Evolutionary conservation across 805 yeast genomes (phyloP).

Genomic region (Sugiyamaella mastotermitis): DNA sequence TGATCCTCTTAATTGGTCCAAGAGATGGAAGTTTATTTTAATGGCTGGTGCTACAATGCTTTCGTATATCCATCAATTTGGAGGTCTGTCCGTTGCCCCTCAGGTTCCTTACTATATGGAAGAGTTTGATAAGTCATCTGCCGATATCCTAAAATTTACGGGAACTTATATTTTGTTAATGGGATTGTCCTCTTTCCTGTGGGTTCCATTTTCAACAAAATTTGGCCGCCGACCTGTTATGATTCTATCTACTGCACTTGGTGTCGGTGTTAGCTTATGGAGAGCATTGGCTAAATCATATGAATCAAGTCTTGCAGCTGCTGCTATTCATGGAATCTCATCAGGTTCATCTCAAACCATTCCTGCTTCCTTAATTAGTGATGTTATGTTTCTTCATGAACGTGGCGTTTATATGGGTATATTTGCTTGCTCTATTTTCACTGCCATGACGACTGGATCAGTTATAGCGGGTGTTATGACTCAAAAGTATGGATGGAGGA

Average conservation of each 20-base stretch:
- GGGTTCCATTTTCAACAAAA: conserved; percentile 36
- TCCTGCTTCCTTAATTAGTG: conserved; percentile 47
- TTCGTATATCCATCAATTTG: conserved; percentile 18
- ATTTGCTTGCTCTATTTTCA: conserved; percentile 41
- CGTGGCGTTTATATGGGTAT: conserved; percentile 41
- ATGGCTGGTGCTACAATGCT: conserved; percentile 16
- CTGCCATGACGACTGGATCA: conserved; percentile 7
- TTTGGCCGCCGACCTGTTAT: conserved; percentile 10
- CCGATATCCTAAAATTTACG: conserved; percentile 21
- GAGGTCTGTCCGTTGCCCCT: conserved; percentile 11
- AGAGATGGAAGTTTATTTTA: conserved; percentile 26
- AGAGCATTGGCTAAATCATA: conserved; percentile 37
- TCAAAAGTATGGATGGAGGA: conserved; percentile 11
- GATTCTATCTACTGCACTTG: conserved; percentile 32
- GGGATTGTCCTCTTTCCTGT: conserved; percentile 46
- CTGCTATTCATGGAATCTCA: conserved; percentile 44
- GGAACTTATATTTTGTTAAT: conserved; percentile 46
- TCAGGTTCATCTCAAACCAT: conserved; percentile 43
- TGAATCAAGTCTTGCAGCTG: conserved; percentile 35
- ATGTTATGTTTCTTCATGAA: conserved; percentile 35
- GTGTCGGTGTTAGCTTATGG: conserved; percentile 38
- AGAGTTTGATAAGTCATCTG: conserved; percentile 5
- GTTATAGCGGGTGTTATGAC: conserved; percentile 11
- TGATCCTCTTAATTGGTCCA: conserved; percentile 47
- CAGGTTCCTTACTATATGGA: conserved; percentile 10